Evolutionary conservation across 129 eudicot species (phyloP).

Genomic region (Smallanthus sonchifolius): DNA sequence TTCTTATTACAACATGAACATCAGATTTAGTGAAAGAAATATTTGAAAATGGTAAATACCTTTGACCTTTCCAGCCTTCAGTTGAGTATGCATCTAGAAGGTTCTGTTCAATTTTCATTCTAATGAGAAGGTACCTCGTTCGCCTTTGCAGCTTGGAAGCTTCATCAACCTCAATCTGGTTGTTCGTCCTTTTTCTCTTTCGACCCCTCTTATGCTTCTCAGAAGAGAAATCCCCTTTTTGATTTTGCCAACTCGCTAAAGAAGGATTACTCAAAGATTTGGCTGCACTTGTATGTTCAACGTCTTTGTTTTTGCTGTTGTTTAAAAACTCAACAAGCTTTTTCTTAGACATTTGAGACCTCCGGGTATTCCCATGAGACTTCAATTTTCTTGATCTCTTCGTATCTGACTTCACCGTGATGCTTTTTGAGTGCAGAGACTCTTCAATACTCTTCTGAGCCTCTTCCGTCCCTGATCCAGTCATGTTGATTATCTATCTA

Average conservation of each 20-base stretch:
- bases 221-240: constrained; percentile 25
- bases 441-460: constrained; percentile 26
- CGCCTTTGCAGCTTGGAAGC: constrained; percentile 76
- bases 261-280: constrained; percentile 35
- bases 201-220: constrained; percentile 39
- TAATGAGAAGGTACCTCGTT: constrained; percentile 73
- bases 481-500: constrained; percentile 34
- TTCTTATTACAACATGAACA: background rate
- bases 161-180: constrained; percentile 61
- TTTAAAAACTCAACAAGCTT: constrained; percentile 24
- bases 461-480: constrained; percentile 32
- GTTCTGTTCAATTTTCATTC: constrained; percentile 85
- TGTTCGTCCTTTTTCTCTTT: constrained; percentile 44
- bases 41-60: constrained; percentile 43
- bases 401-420: constrained; percentile 20
- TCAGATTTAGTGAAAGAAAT: constrained; percentile 1
- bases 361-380: constrained; percentile 23
- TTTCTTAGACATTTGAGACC: constrained; percentile 30
- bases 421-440: constrained; percentile 28
- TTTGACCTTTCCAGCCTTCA: constrained; percentile 99
- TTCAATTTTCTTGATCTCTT: constrained; percentile 40
- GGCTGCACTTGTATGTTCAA: constrained; percentile 26
- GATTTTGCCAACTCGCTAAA: constrained; percentile 25
- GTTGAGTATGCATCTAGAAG: constrained; percentile 91
- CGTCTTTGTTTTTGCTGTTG: constrained; percentile 32